Evolutionary conservation across 441 rosid species (phyloP).

Genomic region (Dalechampia spathulata): DNA sequence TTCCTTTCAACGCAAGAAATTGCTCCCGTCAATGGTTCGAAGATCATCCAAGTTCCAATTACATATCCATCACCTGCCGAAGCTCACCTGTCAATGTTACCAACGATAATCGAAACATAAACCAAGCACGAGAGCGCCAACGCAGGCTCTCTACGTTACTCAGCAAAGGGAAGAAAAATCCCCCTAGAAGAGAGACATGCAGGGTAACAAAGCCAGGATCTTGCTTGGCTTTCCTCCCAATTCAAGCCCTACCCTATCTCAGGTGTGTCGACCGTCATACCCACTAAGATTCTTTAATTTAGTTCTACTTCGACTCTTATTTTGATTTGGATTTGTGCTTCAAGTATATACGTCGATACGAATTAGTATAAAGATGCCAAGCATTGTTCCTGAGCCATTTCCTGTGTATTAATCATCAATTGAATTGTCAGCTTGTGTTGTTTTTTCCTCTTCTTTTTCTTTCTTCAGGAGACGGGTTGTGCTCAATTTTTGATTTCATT

Average conservation of each 20-base stretch:
- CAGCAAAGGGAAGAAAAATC: neutral
- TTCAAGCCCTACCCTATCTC: conserved; percentile 49
- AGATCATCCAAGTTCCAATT: too few relatives aligned
- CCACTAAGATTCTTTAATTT: neutral
- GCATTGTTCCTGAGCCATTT: neutral
- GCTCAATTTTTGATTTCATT: neutral
- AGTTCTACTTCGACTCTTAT: neutral
- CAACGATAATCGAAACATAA: too few relatives aligned
- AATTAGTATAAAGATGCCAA: neutral
- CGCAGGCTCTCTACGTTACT: too few relatives aligned
- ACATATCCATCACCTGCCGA: neutral
- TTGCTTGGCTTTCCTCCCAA: conserved; percentile 63
- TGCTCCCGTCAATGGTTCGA: too few relatives aligned
- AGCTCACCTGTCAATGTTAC: too few relatives aligned
- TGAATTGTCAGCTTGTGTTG: neutral
- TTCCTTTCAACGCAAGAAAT: too few relatives aligned
- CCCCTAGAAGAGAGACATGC: conserved; percentile 28
- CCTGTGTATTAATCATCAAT: neutral
- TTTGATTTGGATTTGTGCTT: neutral
- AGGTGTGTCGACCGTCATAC: conserved; percentile 27
- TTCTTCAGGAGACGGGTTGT: neutral
- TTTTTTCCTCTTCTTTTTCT: neutral
- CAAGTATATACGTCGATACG: too few relatives aligned
- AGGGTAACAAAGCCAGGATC: conserved; percentile 60
- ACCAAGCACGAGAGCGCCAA: too few relatives aligned